Conservation (phyloP, 2,329 filamentous ascomycete species). For the Exophiala mesophila region DNA sequence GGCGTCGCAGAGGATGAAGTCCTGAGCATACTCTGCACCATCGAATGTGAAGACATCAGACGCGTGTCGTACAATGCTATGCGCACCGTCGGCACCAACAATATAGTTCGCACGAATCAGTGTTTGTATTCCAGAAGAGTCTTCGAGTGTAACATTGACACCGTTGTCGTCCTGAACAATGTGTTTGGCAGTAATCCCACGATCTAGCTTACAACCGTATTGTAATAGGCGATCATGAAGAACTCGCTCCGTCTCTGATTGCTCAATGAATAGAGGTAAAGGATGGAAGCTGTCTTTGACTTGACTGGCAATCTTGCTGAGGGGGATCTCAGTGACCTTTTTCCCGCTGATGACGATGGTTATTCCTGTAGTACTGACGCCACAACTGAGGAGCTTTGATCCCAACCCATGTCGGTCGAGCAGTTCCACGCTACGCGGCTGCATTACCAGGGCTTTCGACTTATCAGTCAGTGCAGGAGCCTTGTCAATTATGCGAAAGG, state of each 20-base stretch:
- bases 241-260: not conserved
- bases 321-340: not conserved
- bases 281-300: not conserved
- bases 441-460: constrained; percentile 42
- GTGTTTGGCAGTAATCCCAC: not conserved
- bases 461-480: constrained; percentile 37
- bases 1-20: not conserved
- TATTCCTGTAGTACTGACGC: not conserved
- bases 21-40: constrained; percentile 32
- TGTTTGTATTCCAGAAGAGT: not conserved
- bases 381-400: constrained; percentile 34
- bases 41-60: constrained; percentile 56
- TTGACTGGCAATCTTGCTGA: not conserved
- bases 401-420: constrained; percentile 39
- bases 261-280: not conserved
- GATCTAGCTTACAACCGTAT: not conserved
- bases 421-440: constrained; percentile 41
- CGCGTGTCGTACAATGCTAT: constrained; percentile 1
- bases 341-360: not conserved
- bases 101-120: not conserved
- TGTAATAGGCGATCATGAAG: not conserved
- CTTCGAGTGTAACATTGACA: not conserved
- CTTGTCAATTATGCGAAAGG: constrained; percentile 40
- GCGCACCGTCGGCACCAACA: constrained; percentile 3
- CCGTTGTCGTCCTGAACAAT: not conserved